phyloP scores from a whole-genome alignment of 2,329 filamentous ascomycete species.

The Parafenestella ontariensis region DNA sequence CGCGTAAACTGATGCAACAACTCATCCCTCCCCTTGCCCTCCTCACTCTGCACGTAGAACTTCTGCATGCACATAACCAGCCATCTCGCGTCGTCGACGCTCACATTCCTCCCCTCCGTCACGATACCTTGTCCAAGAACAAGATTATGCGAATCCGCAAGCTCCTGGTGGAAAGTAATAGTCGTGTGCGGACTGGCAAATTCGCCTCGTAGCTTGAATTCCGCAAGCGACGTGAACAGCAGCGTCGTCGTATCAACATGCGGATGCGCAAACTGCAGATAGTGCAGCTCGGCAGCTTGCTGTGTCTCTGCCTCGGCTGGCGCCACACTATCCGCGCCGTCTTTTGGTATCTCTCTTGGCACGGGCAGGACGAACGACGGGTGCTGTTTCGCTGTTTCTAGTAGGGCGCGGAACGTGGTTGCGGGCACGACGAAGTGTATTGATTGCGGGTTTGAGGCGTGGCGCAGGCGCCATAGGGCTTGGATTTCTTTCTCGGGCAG shows the following conservation, averaged over 20 bases:
- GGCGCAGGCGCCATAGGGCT: conserved; percentile 86
- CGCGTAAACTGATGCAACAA: conserved; percentile 82
- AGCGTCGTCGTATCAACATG: conserved; percentile 65
- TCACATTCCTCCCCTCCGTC: conserved; percentile 76
- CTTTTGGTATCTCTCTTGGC: conserved; percentile 61
- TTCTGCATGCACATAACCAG: conserved; percentile 91
- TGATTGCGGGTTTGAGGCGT: conserved; percentile 73
- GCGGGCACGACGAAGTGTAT: conserved; percentile 85
- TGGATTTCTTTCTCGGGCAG: conserved; percentile 84
- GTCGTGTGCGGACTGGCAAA: conserved; percentile 93
- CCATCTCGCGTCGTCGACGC: conserved; percentile 83
- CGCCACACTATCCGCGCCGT: conserved; percentile 27
- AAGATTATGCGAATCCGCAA: conserved; percentile 74
- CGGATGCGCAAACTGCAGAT: conserved; percentile 95
- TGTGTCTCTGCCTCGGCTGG: conserved; percentile 31
- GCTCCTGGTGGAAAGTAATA: conserved; percentile 87
- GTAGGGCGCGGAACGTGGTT: conserved; percentile 75
- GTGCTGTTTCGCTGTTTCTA: conserved; percentile 72
- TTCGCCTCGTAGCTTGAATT: conserved; percentile 90
- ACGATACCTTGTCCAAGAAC: conserved; percentile 88
- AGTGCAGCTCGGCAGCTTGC: conserved; percentile 88
- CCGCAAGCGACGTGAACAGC: conserved; percentile 91
- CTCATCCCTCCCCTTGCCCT: conserved; percentile 57
- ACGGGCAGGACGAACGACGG: conserved; percentile 93
- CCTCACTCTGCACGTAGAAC: conserved; percentile 76